These are phyloP conservation scores for Fusarium gaditjirri DNA, from an alignment of 2,329 filamentous ascomycete genomes.

Conservation along the genomic window DNA sequence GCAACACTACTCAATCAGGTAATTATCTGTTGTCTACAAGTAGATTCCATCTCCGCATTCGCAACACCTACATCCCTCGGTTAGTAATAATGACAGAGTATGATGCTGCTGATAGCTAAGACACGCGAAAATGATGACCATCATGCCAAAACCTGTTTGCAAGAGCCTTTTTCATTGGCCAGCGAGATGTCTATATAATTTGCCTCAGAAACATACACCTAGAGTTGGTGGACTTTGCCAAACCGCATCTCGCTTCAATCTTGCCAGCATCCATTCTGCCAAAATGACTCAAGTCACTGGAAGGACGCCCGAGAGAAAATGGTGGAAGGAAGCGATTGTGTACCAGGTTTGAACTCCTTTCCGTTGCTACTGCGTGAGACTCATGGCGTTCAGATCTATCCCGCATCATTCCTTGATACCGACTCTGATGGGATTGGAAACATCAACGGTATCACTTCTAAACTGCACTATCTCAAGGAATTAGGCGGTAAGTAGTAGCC, in stretches of 20 bases:
- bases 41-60: neutral
- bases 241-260: neutral
- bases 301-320: neutral
- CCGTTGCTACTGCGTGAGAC: fast-evolving
- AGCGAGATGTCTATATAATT: neutral
- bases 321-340: constrained; percentile 2
- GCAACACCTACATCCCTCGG: too few relatives aligned
- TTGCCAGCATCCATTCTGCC: neutral
- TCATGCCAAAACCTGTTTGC: neutral
- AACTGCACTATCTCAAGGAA: constrained; percentile 57
- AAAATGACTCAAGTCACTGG: neutral
- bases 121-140: neutral
- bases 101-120: neutral
- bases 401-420: constrained; percentile 64
- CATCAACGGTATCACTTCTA: constrained; percentile 61
- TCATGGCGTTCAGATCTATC: constrained; percentile 58
- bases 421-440: constrained; percentile 65
- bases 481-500: constrained; percentile 8
- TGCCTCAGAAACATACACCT: neutral
- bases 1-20: neutral
- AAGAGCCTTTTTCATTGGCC: neutral
- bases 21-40: too few relatives aligned
- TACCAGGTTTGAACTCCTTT: neutral
- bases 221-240: too few relatives aligned
- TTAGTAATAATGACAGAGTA: neutral